Evolutionary conservation across 2,329 filamentous ascomycete genomes (phyloP), one percentile per base, ranked within the genome.

Genomic region (Cyphellophora europaea): DNA sequence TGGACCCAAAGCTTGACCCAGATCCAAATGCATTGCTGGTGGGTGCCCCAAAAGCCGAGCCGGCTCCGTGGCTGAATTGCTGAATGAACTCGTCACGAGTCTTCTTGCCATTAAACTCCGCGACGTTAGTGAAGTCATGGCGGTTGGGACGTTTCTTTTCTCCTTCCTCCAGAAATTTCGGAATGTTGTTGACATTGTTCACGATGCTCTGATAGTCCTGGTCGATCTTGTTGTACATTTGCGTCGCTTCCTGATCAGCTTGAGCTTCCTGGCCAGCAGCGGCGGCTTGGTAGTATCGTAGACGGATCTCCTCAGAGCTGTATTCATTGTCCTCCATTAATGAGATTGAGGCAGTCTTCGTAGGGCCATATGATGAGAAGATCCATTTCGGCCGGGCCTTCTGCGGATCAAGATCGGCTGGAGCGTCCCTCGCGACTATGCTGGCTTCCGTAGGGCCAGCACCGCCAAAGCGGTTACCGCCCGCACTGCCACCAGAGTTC

Each of bases 301-400:
- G 54, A 32, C 87, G 74, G 54, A 93, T 72, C 59, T 96, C 89
- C 56, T 96, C 89, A 27, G 82, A 81, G 51, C 86, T 93, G 56
- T 87, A 81, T 56, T 96, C 89, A 12, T 87, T 72, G 2, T 86
- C 87, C 34, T 86, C 86, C 50, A 94, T 88, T 1, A 95, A 69
- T 58, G 94, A 86, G 12, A 76, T 75, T 0, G 88, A 88, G 2
- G 82, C 76, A 48, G 87, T 74, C 49, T 67, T 71, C 3, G 81
- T 82, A 0, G 88, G 87, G 0, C 79, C 84, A 57, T 94, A 96
- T 14, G 81, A 72, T 1, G 88, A 94, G 15, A 95, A 71, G 4
- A 91, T 79, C 82, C 88, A 96, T 66, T 74, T 63, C 12, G 89
- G 89, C 6, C 72, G 71, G 41, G 91, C 84, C 14, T 69, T 66